Evolutionary conservation across 2,329 filamentous ascomycete genomes (phyloP).

Genomic region (Fusarium sp.): DNA sequence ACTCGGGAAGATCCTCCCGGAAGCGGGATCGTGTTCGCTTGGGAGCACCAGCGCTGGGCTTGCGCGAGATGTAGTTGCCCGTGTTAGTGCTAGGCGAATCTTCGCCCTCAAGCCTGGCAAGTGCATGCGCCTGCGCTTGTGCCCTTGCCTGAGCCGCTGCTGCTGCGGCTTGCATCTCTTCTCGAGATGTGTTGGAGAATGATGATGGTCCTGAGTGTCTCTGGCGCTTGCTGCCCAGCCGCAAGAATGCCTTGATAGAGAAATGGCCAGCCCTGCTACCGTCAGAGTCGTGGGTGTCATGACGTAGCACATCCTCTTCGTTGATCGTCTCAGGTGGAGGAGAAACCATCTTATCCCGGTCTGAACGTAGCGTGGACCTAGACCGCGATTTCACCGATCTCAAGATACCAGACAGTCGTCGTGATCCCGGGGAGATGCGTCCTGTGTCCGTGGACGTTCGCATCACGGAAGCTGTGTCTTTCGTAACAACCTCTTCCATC

Average conservation of each 20-base stretch:
- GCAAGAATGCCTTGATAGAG: constrained; percentile 78
- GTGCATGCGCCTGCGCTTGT: constrained; percentile 46
- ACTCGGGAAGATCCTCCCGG: constrained; percentile 87
- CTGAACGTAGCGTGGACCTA: constrained; percentile 57
- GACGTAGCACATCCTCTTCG: constrained; percentile 60
- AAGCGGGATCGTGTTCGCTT: constrained; percentile 90
- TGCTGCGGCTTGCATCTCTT: constrained; percentile 70
- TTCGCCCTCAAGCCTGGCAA: constrained; percentile 49
- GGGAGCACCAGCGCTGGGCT: constrained; percentile 59
- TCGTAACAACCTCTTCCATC: constrained; percentile 39
- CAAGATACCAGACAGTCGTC: constrained; percentile 51
- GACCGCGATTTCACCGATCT: constrained; percentile 59
- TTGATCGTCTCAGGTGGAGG: constrained; percentile 52
- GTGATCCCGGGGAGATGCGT: constrained; percentile 38
- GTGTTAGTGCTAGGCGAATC: constrained; percentile 35
- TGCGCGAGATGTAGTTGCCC: constrained; percentile 45
- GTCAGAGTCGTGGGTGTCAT: constrained; percentile 65
- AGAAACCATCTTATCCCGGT: constrained; percentile 50
- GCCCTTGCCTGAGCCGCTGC: constrained; percentile 43
- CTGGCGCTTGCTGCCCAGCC: constrained; percentile 68
- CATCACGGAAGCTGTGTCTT: constrained; percentile 33
- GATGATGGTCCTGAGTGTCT: constrained; percentile 70
- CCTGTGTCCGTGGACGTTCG: constrained; percentile 38
- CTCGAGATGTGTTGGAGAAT: constrained; percentile 91
- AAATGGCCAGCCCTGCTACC: constrained; percentile 53